These are phyloP conservation scores for Podaxis mareebaensis DNA, from an alignment of 768 basidiomycete species.

Conservation along the genomic window DNA sequence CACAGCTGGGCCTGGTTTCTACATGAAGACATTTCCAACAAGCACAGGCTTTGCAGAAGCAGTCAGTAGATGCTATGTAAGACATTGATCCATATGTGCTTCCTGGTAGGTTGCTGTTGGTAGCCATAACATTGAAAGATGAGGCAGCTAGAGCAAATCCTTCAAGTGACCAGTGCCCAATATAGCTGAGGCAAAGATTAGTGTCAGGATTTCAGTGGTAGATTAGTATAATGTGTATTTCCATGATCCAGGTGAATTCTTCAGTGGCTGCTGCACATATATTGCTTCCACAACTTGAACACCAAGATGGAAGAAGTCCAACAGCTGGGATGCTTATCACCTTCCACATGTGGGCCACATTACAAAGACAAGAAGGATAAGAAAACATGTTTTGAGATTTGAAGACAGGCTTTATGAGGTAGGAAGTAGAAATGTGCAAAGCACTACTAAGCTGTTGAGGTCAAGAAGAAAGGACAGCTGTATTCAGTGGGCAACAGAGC, in stretches of 20 bases:
- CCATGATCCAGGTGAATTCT: slow-evolving; percentile 88
- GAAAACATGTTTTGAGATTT: too few species aligned
- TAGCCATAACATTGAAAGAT: slow-evolving; percentile 98
- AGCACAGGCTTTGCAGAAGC: slow-evolving; percentile 73
- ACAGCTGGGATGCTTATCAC: slow-evolving; percentile 45
- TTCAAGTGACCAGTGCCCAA: slow-evolving; percentile 94
- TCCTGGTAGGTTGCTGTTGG: slow-evolving; percentile 91
- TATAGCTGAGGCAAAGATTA: slow-evolving; percentile 55
- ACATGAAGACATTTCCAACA: slow-evolving; percentile 92
- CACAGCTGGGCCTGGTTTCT: slow-evolving; percentile 97
- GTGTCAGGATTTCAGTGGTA: neutral
- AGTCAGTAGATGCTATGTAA: neutral
- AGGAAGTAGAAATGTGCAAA: too few species aligned
- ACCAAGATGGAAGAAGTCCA: slow-evolving; percentile 95
- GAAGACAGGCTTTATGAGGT: too few species aligned
- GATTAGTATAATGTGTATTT: slow-evolving; percentile 63
- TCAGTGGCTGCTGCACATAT: slow-evolving; percentile 85
- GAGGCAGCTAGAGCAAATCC: slow-evolving; percentile 98
- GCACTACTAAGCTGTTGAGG: too few species aligned
- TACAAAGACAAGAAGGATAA: too few species aligned
- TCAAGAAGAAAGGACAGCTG: too few species aligned
- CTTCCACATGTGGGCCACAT: too few species aligned
- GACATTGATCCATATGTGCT: slow-evolving; percentile 34
- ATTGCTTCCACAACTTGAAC: slow-evolving; percentile 97
- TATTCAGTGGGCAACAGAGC: too few species aligned